These are phyloP conservation scores for Poa annua DNA, from an alignment of 176 grass and related monocot species.

Conservation along the genomic window DNA sequence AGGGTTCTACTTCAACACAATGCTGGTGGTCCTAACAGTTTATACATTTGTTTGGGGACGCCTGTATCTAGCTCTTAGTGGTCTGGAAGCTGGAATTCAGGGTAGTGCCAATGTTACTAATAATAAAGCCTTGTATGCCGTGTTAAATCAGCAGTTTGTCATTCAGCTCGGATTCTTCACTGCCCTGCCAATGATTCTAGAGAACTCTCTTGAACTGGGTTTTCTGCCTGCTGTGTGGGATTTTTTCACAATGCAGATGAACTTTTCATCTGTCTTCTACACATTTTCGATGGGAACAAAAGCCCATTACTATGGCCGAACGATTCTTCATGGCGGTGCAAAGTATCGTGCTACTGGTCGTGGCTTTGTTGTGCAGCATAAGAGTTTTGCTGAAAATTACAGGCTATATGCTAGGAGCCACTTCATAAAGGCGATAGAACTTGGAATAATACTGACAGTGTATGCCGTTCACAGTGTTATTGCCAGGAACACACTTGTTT, in stretches of 20 bases:
- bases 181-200: slow-evolving; percentile 93
- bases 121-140: slow-evolving; percentile 79
- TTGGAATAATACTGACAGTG: slow-evolving; percentile 86
- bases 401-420: slow-evolving; percentile 94
- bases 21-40: slow-evolving; percentile 94
- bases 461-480: slow-evolving; percentile 91
- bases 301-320: slow-evolving; percentile 90
- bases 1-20: slow-evolving; percentile 99
- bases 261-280: slow-evolving; percentile 90
- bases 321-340: slow-evolving; percentile 98
- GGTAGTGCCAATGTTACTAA: slow-evolving; percentile 73
- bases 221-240: slow-evolving; percentile 91
- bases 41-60: slow-evolving; percentile 96
- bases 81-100: slow-evolving; percentile 83
- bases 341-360: slow-evolving; percentile 96
- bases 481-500: slow-evolving; percentile 77
- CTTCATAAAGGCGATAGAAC: slow-evolving; percentile 97
- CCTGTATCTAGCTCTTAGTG: slow-evolving; percentile 90
- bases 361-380: slow-evolving; percentile 98
- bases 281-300: slow-evolving; percentile 99
- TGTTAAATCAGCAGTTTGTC: slow-evolving; percentile 92
- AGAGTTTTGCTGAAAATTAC: slow-evolving; percentile 95
- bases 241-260: slow-evolving; percentile 95
- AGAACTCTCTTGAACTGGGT: slow-evolving; percentile 88
- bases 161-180: slow-evolving; percentile 94